Conservation (phyloP, 2,329 filamentous ascomycete species). For the Aspergillus neotritici region DNA sequence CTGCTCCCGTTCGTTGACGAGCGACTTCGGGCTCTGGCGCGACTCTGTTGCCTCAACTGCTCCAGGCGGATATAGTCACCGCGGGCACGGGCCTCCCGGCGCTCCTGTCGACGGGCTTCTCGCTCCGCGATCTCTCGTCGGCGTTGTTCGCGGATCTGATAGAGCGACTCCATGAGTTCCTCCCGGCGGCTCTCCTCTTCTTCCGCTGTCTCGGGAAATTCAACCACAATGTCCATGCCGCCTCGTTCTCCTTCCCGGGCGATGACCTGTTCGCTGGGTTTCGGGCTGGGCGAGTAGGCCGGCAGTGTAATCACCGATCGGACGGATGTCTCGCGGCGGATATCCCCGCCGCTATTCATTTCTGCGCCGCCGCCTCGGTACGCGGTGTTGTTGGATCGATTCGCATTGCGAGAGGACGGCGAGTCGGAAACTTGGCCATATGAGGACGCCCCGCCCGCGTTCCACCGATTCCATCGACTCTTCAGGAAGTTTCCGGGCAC, state of each 20-base stretch:
- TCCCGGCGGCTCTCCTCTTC: conserved; percentile 75
- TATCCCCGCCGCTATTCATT: conserved; percentile 32
- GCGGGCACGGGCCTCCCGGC: conserved; percentile 65
- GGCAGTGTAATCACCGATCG: conserved; percentile 93
- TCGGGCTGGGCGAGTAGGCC: conserved; percentile 67
- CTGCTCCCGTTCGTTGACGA: conserved; percentile 30
- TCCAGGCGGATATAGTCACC: conserved; percentile 67
- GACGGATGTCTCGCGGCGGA: conserved; percentile 79
- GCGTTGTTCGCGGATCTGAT: conserved; percentile 77
- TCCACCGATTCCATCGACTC: conserved; percentile 49
- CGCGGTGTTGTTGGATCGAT: conserved; percentile 25
- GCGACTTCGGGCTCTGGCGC: conserved; percentile 43
- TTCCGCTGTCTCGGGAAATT: conserved; percentile 73
- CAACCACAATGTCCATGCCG: conserved; percentile 85
- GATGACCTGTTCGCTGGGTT: conserved; percentile 73
- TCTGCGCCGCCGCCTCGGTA: conserved; percentile 25
- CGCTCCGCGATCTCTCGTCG: conserved; percentile 70
- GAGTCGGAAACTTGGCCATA: conserved; percentile 37
- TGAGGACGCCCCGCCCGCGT: conserved; percentile 27
- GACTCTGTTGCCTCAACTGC: conserved; percentile 53
- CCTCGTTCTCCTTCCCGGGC: conserved; percentile 85
- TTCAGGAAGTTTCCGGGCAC: conserved; percentile 49
- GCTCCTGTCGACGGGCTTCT: conserved; percentile 64
- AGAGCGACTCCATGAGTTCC: conserved; percentile 86
- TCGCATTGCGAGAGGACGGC: conserved; percentile 12